These are phyloP conservation scores for Amanita phalloides DNA, from an alignment of 768 basidiomycete species.

Conservation along the genomic window DNA sequence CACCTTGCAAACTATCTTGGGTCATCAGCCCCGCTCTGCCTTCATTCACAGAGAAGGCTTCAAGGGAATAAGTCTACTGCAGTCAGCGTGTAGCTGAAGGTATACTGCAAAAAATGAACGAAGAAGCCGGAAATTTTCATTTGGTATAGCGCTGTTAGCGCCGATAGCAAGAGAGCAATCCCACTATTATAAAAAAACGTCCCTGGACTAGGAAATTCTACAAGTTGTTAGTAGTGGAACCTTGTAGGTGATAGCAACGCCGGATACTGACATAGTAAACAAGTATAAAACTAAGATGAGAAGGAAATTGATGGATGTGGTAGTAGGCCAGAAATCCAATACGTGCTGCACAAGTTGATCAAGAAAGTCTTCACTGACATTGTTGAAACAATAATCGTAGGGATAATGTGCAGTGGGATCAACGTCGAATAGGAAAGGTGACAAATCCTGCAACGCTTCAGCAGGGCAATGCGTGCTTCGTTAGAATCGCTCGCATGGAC, in stretches of 20 bases:
- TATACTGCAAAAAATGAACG: conserved; percentile 70
- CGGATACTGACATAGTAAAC: conserved; percentile 57
- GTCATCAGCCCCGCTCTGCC: conserved; percentile 85
- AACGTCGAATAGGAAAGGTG: conserved; percentile 80
- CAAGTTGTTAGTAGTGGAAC: neutral
- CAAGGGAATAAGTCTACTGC: conserved; percentile 77
- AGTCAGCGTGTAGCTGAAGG: conserved; percentile 91
- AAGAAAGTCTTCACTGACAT: conserved; percentile 41
- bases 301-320: conserved; percentile 82
- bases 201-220: conserved; percentile 83
- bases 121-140: conserved; percentile 93
- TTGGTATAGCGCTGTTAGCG: conserved; percentile 63
- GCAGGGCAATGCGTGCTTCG: too few species aligned
- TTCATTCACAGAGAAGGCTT: conserved; percentile 87
- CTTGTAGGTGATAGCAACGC: neutral
- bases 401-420: conserved; percentile 78
- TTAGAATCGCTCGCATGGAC: too few species aligned
- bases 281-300: conserved; percentile 82
- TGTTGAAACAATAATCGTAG: conserved; percentile 77
- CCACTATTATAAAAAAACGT: conserved; percentile 78
- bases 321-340: conserved; percentile 92
- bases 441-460: conserved; percentile 22
- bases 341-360: conserved; percentile 35
- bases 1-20: conserved; percentile 65
- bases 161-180: conserved; percentile 82